A percentile compares a stretch with the other conserved stretches of the same genome.
Evolutionary conservation across 129 eudicot genomes (phyloP).

Genomic region (Flaveria ramosissima): DNA sequence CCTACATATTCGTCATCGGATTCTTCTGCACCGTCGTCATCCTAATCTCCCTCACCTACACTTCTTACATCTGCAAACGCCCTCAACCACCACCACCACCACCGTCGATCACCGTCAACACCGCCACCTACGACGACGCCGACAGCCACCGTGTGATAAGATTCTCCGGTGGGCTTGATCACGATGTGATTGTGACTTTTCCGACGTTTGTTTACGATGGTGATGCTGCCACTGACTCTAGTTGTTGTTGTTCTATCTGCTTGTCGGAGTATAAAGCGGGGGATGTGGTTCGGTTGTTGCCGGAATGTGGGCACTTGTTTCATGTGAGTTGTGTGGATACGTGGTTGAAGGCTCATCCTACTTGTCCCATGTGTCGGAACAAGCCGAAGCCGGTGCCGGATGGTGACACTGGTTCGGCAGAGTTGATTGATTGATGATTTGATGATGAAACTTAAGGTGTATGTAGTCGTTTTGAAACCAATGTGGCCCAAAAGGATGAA

Average conservation of each 20-base stretch:
- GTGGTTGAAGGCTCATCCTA: slow-evolving; percentile 51
- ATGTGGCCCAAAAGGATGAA: background rate
- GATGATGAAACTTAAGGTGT: background rate
- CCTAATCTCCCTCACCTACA: slow-evolving; percentile 30
- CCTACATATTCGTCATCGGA: slow-evolving; percentile 17
- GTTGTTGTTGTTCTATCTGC: slow-evolving; percentile 50
- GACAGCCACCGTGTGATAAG: slow-evolving; percentile 17
- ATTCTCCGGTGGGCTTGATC: slow-evolving; percentile 31
- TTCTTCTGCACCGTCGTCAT: slow-evolving; percentile 21
- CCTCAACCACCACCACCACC: slow-evolving; percentile 15
- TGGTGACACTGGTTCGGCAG: background rate
- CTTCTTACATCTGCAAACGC: slow-evolving; percentile 34
- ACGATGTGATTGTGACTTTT: slow-evolving; percentile 28
- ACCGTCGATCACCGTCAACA: background rate
- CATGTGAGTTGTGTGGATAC: slow-evolving; percentile 50
- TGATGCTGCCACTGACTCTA: slow-evolving; percentile 13
- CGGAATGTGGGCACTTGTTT: slow-evolving; percentile 45
- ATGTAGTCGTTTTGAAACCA: background rate
- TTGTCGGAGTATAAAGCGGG: slow-evolving; percentile 41
- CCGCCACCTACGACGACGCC: slow-evolving; percentile 1
- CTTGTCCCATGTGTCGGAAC: slow-evolving; percentile 55
- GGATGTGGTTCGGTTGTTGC: slow-evolving; percentile 46
- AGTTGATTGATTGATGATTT: slow-evolving; percentile 4
- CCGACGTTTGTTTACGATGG: slow-evolving; percentile 31
- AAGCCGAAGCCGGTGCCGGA: slow-evolving; percentile 22